Evolutionary conservation across 2,329 filamentous ascomycete genomes (phyloP).

Genomic region (Neofusicoccum laricinum): DNA sequence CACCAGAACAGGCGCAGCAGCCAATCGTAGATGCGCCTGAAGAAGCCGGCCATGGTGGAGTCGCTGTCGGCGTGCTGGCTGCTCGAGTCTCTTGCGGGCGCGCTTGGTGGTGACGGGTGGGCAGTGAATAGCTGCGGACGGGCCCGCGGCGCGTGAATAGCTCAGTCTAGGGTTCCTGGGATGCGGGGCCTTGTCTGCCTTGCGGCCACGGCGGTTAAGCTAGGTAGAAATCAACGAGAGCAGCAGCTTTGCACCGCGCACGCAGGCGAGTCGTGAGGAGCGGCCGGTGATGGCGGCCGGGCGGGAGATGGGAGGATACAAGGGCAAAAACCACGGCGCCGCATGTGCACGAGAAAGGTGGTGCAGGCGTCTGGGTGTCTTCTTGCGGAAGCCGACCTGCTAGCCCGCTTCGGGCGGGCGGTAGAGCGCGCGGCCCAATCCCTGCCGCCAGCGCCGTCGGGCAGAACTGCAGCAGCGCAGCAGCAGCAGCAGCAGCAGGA

Average conservation of each 20-base stretch:
- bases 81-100: neutral
- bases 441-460: neutral
- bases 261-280: constrained; percentile 10
- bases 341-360: constrained; percentile 15
- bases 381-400: constrained; percentile 12
- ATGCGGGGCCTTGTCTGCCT: constrained; percentile 15
- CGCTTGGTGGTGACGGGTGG: neutral
- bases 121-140: constrained; percentile 12
- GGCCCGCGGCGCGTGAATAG: constrained; percentile 14
- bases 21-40: constrained; percentile 97
- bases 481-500: too few relatives aligned
- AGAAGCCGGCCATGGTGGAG: constrained; percentile 79
- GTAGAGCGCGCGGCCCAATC: neutral
- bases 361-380: constrained; percentile 12
- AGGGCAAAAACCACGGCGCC: constrained; percentile 11
- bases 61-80: neutral
- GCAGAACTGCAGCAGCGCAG: neutral
- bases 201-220: constrained; percentile 5
- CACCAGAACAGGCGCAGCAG: constrained; percentile 96
- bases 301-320: constrained; percentile 14
- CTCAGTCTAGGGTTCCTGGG: constrained; percentile 15
- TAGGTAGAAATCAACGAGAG: constrained; percentile 4
- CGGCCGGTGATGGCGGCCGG: constrained; percentile 2
- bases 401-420: constrained; percentile 5
- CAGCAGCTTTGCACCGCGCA: neutral